A percentile compares a stretch with the other conserved stretches of the same genome.
phyloP scores from a whole-genome alignment of 306 rosid species.

The Clitoria ternatea region DNA sequence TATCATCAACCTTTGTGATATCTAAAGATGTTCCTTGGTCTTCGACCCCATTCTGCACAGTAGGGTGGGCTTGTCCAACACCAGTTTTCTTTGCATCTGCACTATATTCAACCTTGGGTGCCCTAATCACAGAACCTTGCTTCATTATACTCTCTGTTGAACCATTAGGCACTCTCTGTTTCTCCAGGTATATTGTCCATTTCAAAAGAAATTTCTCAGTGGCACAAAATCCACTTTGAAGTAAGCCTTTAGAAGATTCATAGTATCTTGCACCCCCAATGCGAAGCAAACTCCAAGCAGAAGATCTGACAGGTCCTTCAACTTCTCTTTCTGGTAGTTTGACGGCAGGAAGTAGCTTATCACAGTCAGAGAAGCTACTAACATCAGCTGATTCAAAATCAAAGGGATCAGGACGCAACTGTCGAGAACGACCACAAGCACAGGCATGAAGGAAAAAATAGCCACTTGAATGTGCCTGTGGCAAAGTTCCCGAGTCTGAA shows the following conservation, averaged over 20 bases:
- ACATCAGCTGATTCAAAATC: constrained; percentile 79
- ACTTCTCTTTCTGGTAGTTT: constrained; percentile 56
- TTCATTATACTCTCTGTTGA: constrained; percentile 35
- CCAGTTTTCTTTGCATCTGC: constrained; percentile 37
- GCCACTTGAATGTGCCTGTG: constrained; percentile 76
- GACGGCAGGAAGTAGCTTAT: constrained; percentile 70
- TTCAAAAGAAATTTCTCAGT: constrained; percentile 66
- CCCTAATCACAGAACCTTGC: constrained; percentile 38
- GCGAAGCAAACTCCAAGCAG: constrained; percentile 83
- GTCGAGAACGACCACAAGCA: constrained; percentile 87
- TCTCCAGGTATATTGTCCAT: constrained; percentile 60
- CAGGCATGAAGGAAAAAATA: constrained; percentile 82
- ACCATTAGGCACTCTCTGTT: constrained; percentile 32
- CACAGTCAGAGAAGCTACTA: constrained; percentile 69
- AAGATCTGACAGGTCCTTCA: constrained; percentile 51
- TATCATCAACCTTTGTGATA: constrained; percentile 40
- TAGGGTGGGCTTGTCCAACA: constrained; percentile 30
- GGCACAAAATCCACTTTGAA: constrained; percentile 82
- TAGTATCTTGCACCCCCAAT: constrained; percentile 84
- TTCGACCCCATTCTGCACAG: constrained; percentile 44
- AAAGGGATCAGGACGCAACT: constrained; percentile 72
- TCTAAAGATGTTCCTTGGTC: constrained; percentile 43
- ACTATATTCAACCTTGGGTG: constrained; percentile 39
- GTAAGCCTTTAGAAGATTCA: constrained; percentile 80
- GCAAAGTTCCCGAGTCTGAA: constrained; percentile 26